A percentile compares a stretch with the other conserved stretches of the same genome.
Evolutionary conservation across 805 yeast species (phyloP).

Genomic region (Pichia manshurica): DNA sequence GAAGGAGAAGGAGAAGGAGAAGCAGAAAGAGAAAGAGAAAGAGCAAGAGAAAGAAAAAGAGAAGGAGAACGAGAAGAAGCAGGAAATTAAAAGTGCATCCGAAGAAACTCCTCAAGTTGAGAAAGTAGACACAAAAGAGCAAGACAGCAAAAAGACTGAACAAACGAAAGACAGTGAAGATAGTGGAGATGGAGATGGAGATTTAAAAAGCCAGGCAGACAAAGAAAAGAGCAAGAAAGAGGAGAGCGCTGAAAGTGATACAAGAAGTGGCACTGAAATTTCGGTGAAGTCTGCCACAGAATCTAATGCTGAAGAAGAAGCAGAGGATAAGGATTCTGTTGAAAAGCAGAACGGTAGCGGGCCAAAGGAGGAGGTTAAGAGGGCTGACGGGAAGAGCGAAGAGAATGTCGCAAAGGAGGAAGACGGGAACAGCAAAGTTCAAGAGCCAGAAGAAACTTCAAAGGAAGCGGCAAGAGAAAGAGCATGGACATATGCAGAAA

Average conservation of each 20-base stretch:
- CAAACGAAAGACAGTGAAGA: too few species aligned
- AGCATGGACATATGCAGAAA: constrained; percentile 72
- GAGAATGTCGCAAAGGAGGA: not conserved
- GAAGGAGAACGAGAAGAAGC: not conserved
- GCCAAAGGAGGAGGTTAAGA: not conserved
- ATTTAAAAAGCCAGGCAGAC: not conserved
- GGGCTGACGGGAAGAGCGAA: not conserved
- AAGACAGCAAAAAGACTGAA: too few species aligned
- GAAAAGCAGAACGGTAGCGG: not conserved
- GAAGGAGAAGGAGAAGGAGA: not conserved
- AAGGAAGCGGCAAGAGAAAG: constrained; percentile 3
- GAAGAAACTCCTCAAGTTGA: not conserved
- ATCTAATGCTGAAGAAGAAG: not conserved
- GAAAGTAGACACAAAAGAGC: not conserved
- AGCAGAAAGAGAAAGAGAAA: not conserved
- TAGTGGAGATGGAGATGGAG: not conserved
- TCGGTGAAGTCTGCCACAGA: not conserved
- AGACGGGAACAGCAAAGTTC: not conserved
- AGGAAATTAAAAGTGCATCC: not conserved
- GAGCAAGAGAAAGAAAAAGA: not conserved
- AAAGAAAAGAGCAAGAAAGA: not conserved
- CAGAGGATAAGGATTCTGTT: not conserved
- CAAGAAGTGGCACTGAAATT: not conserved
- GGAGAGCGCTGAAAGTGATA: not conserved
- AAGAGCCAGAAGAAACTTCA: not conserved